Evolutionary conservation across 2,329 filamentous ascomycete species (phyloP).

Genomic region (Sporothrix pallida): DNA sequence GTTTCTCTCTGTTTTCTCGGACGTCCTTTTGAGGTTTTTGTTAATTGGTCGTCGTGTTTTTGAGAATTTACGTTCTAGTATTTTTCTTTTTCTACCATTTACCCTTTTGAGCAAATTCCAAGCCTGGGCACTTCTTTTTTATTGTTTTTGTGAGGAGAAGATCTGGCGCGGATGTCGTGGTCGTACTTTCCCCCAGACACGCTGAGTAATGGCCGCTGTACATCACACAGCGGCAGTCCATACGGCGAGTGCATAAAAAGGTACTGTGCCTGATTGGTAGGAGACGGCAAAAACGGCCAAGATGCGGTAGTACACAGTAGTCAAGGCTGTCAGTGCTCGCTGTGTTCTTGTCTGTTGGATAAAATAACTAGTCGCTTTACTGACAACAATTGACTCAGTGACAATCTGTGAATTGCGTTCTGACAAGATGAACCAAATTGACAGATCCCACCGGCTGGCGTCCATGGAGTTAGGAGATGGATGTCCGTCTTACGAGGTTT

Average conservation of each 20-base stretch:
- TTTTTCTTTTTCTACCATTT: neutral
- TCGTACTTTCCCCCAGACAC: neutral
- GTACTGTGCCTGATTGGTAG: neutral
- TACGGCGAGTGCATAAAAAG: neutral
- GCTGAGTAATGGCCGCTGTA: slow-evolving; percentile 2
- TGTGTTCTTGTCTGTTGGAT: no score
- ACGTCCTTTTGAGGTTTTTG: neutral
- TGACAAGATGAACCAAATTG: no score
- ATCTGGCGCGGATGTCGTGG: neutral
- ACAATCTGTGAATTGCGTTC: no score
- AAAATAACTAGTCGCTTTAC: no score
- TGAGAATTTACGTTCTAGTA: neutral
- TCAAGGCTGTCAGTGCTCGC: neutral
- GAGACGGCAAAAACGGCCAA: neutral
- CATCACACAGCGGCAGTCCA: neutral
- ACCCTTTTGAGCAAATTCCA: neutral
- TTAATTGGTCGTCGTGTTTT: neutral
- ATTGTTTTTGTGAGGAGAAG: neutral
- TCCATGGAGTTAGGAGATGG: no score
- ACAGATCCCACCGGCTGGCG: no score
- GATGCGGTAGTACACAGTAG: neutral
- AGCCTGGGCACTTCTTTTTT: neutral
- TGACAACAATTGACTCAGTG: no score
- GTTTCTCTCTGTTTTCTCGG: neutral
- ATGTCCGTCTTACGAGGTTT: no score